phyloP scores from a whole-genome alignment of 768 basidiomycete species.

The Russula compacta region DNA sequence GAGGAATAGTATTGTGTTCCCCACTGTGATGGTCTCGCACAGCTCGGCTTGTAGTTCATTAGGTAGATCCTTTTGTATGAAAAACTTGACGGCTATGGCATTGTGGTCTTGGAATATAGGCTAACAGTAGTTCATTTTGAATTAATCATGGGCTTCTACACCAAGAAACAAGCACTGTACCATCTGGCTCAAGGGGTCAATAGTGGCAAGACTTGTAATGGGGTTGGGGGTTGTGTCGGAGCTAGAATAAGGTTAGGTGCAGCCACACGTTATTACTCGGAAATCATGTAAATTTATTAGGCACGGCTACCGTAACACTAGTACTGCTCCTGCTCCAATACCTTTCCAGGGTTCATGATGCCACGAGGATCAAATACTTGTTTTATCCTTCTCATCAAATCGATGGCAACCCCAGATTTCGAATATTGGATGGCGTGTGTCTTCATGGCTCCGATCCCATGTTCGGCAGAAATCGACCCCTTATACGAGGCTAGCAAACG shows the following conservation, averaged over 20 bases:
- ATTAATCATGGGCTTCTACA: background rate
- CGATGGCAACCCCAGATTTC: conserved; percentile 70
- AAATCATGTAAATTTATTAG: background rate
- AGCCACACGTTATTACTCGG: conserved; percentile 3
- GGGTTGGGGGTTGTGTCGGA: conserved; percentile 22
- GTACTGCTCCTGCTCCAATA: conserved; percentile 34
- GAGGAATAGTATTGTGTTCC: conserved; percentile 16
- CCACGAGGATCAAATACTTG: conserved; percentile 79
- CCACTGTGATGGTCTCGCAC: conserved; percentile 64
- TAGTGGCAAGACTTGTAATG: conserved; percentile 19
- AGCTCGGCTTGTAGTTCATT: conserved; percentile 61
- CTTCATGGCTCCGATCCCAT: conserved; percentile 96
- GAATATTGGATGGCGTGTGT: conserved; percentile 83
- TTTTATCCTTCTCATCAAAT: conserved; percentile 87
- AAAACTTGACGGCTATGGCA: conserved; percentile 70
- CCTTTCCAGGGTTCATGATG: conserved; percentile 91
- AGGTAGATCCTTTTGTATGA: conserved; percentile 70
- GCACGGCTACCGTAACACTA: background rate
- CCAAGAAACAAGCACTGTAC: conserved; percentile 5
- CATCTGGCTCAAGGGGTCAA: conserved; percentile 7
- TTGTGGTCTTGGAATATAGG: conserved; percentile 64
- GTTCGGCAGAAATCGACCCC: conserved; percentile 94
- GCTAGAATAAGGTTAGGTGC: conserved; percentile 23
- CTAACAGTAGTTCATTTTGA: conserved; percentile 26
- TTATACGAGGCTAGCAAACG: conserved; percentile 51